phyloP scores from a whole-genome alignment of 2,329 filamentous ascomycete species.

The Aspergillus novofumigatus region DNA sequence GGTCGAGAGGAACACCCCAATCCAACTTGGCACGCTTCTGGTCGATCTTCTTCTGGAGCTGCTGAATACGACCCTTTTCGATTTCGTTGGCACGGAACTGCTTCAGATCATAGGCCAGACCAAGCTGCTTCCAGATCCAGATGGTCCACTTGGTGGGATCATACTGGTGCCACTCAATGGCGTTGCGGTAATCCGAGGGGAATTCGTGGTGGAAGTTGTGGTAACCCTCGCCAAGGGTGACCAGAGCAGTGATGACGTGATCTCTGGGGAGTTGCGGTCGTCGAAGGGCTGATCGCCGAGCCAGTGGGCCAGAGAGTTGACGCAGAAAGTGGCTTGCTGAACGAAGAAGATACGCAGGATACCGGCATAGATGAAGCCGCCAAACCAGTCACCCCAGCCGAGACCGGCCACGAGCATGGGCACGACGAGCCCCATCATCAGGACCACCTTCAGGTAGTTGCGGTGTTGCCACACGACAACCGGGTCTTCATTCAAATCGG shows the following conservation, averaged over 20 bases:
- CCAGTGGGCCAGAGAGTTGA: constrained; percentile 89
- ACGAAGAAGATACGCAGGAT: constrained; percentile 86
- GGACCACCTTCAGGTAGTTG: constrained; percentile 75
- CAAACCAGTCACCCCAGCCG: constrained; percentile 74
- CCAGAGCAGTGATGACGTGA: constrained; percentile 78
- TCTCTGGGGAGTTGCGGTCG: constrained; percentile 85
- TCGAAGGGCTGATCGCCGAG: constrained; percentile 90
- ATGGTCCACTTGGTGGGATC: constrained; percentile 90
- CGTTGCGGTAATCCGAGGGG: constrained; percentile 88
- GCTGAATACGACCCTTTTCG: constrained; percentile 84
- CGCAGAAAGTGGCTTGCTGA: constrained; percentile 88
- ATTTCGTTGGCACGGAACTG: constrained; percentile 90
- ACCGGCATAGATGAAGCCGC: constrained; percentile 79
- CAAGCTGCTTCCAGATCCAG: constrained; percentile 77
- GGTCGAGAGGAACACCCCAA: constrained; percentile 81
- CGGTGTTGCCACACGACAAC: constrained; percentile 85
- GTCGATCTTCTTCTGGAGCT: constrained; percentile 88
- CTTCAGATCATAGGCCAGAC: constrained; percentile 82
- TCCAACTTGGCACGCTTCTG: constrained; percentile 77
- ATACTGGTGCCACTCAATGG: constrained; percentile 86
- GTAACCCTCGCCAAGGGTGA: constrained; percentile 84
- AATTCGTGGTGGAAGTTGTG: constrained; percentile 97
- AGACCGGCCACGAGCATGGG: constrained; percentile 72
- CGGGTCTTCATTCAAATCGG: constrained; percentile 79
- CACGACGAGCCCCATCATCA: constrained; percentile 72